These are phyloP conservation scores for Vitis amurensis DNA, from an alignment of 164 flowering plant species.

Conservation along the genomic window DNA sequence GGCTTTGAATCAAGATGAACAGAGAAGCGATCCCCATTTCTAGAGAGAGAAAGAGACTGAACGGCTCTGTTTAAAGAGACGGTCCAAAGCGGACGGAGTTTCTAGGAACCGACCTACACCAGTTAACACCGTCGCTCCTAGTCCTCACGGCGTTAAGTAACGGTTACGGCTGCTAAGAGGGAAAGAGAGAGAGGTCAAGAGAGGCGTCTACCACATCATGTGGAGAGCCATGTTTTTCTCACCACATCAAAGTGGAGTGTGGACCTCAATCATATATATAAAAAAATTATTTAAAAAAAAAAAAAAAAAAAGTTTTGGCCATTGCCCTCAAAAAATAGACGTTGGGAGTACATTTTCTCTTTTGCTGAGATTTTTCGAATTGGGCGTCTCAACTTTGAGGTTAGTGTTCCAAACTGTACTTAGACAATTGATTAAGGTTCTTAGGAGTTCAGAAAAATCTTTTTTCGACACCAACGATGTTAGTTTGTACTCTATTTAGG, in stretches of 20 bases:
- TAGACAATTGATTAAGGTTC: no score
- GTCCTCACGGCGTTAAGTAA: no score
- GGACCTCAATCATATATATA: background rate
- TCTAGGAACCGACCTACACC: conserved; percentile 5
- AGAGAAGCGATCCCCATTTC: conserved; percentile 13
- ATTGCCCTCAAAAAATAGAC: no score
- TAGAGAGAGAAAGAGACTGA: conserved; percentile 12
- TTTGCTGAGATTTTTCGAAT: no score
- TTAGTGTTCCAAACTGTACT: no score
- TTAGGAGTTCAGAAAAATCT: no score
- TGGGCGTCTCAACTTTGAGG: no score
- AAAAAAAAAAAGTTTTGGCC: no score
- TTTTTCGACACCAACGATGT: no score
- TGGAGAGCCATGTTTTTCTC: background rate
- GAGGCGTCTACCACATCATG: conserved; percentile 6
- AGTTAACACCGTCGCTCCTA: conserved; percentile 2
- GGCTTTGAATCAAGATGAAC: background rate
- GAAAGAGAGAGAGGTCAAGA: conserved; percentile 13
- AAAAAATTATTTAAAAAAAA: no score
- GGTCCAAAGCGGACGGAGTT: background rate
- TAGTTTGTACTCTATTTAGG: no score
- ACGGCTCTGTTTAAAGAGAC: conserved; percentile 15
- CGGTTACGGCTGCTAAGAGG: conserved; percentile 1
- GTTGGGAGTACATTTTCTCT: no score
- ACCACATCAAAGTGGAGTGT: background rate